Evolutionary conservation across 2,329 filamentous ascomycete species (phyloP), one percentile per base, ranked within the genome.

Genomic region (Botrytis paeoniae): DNA sequence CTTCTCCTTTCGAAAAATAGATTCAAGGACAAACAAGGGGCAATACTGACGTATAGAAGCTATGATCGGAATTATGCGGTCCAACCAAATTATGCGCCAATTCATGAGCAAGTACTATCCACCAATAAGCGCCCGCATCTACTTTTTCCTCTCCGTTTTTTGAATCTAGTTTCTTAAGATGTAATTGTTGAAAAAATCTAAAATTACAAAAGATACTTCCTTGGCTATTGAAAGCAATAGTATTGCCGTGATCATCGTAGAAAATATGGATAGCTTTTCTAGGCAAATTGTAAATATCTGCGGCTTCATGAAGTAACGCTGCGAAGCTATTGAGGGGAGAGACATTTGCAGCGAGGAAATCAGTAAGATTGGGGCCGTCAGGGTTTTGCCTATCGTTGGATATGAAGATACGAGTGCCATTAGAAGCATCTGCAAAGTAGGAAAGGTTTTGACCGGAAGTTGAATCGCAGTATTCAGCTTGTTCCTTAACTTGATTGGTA

Each of bases 141-240:
- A 89, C 85, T 80, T 85, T 89, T 25, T 84, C 88, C 71, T 86
- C 83, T 3, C 81, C 77, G 61, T 35, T 81, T 66, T 73, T 83
- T 66, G 76, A 77, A 74, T 77, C 80, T 65, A 89, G 81, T 75
- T 85, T 82, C 22, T 83, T 79, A 62, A 89, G 85, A 79, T 98
- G 95, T 45, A 98, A 83, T 79, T 95, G 90, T 74, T 92, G 83
- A 81, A 95, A 98, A 85, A 93, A 97, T 29, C 93, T 87, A 76
- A 97, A 87, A 80, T 99, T 99, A 85, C 94, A 98, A 84, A 98
- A 99, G 43, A 99, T 88, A 78, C 92, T 93, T 54, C 95, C 95
- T 57, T 87, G 89, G 14, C 89, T 88, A 81, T 99, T 99, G 86
- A 99, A 99, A 0, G 95, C 96, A 75, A 99, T 97, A 0, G 94